Percentiles rank a stretch among this genome's conserved stretches.
Evolutionary conservation across 1,139 yeast genomes (phyloP).

Genomic region (Meyerozyma athensensis): DNA sequence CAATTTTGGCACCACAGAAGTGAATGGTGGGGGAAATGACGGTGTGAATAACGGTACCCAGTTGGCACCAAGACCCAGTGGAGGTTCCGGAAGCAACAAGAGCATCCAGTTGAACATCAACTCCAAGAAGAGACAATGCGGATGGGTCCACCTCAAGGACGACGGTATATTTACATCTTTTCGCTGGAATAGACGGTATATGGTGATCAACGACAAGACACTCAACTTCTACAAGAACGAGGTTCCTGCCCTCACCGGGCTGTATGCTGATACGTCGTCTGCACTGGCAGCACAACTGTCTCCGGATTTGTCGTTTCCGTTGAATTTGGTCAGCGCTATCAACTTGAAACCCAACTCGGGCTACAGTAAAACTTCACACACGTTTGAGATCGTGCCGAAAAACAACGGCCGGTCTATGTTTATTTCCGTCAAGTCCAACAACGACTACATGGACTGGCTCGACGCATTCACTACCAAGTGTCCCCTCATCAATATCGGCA

Average conservation of each 20-base stretch:
- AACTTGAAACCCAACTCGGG: slow-evolving; percentile 38
- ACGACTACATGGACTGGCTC: slow-evolving; percentile 85
- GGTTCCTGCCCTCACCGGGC: slow-evolving; percentile 19
- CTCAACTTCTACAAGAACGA: slow-evolving; percentile 75
- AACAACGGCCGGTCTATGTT: slow-evolving; percentile 58
- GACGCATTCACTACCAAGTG: slow-evolving; percentile 86
- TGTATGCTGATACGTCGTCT: slow-evolving; percentile 3
- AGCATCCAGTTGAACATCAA: slow-evolving; percentile 19
- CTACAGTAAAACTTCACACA: slow-evolving; percentile 54
- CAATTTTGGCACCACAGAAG: neutral
- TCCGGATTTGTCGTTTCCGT: slow-evolving; percentile 40
- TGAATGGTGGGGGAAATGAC: slow-evolving; percentile 2
- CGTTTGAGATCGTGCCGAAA: slow-evolving; percentile 71
- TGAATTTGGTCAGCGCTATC: slow-evolving; percentile 35
- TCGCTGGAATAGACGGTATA: slow-evolving; percentile 86
- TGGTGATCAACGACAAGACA: slow-evolving; percentile 71
- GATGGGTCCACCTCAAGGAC: slow-evolving; percentile 91
- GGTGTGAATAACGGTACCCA: slow-evolving; percentile 4
- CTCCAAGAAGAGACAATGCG: slow-evolving; percentile 40
- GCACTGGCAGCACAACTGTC: slow-evolving; percentile 14
- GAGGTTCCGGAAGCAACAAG: slow-evolving; percentile 8
- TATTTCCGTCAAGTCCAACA: slow-evolving; percentile 71
- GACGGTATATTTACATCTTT: slow-evolving; percentile 79
- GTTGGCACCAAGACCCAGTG: slow-evolving; percentile 3
- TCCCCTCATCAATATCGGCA: slow-evolving; percentile 51